Evolutionary conservation across 495 filamentous ascomycete genomes (phyloP), one percentile per base, ranked within the genome.

Genomic region (Cryomyces minteri): DNA sequence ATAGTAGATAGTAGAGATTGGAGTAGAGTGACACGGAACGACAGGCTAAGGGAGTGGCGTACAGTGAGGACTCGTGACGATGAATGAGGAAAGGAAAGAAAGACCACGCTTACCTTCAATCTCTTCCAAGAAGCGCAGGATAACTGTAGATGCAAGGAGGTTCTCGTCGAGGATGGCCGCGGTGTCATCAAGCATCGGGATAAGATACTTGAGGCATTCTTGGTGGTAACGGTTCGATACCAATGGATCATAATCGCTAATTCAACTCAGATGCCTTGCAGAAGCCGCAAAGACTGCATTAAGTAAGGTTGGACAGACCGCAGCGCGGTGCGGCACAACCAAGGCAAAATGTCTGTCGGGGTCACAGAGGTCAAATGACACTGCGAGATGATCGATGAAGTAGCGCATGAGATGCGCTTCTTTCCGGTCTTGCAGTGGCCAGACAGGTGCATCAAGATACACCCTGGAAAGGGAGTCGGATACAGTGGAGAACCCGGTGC

Each of bases 121-220:
- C 50, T 79, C 76, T 58, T 79, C 72, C 9, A 76, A 54, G 37
- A 77, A 68, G 12, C 74, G 66, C 18, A 78, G 61, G 44, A 80
- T 77, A 6, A 80, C 72, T 4, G 67, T 71, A 4, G 74, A 71
- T 4, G 74, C 73, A 40, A 80, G 69, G 4, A 76, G 62, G 37
- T 79, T 70, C 48, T 74, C 73, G 43, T 77, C 73, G 12, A 65
- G 62, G 7, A 77, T 64, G 6, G 69, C 70, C 2, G 71, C 64
- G 14, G 65, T 59, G 32, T 74, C 58, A 50, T 69, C 55, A 31
- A 70, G 55, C 50, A 67, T 61, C 0, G 67, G 55, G 6, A 71
- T 76, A 9, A 55, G 34, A 29, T 43, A 31, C 31, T 48, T 43
- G 4, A 55, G 37, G 38, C 50, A 47, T 43, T 49, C 47, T 29